A percentile compares a stretch with the other conserved stretches of the same genome.
Evolutionary conservation across 1,284 basidiomycete genomes (phyloP).

Genomic region (Gastroboletus turbinatus): DNA sequence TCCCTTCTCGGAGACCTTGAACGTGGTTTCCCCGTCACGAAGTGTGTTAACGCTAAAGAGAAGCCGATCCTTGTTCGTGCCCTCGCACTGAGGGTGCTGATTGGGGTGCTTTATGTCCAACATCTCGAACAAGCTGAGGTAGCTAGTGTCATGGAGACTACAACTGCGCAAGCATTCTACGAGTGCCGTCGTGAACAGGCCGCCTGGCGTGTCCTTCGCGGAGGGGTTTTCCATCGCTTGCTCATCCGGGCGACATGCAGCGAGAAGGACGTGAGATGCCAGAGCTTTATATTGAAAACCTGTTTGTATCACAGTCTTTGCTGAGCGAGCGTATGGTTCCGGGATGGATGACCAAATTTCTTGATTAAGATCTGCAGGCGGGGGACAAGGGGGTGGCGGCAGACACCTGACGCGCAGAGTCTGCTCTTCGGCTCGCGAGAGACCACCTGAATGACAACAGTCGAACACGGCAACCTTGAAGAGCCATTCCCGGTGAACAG

Average conservation of each 20-base stretch:
- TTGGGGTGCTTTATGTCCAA: slow-evolving; percentile 7
- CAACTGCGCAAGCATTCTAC: slow-evolving; percentile 14
- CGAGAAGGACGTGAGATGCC: slow-evolving; percentile 23
- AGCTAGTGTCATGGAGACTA: slow-evolving; percentile 19
- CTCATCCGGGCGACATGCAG: slow-evolving; percentile 22
- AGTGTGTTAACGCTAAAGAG: slow-evolving; percentile 26
- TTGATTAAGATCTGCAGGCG: slow-evolving; percentile 16
- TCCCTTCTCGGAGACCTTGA: slow-evolving; percentile 16
- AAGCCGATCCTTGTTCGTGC: slow-evolving; percentile 16
- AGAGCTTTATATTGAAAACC: slow-evolving; percentile 21
- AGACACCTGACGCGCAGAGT: slow-evolving; percentile 11
- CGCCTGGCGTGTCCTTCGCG: slow-evolving; percentile 8
- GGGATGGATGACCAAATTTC: slow-evolving; percentile 10
- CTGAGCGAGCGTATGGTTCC: slow-evolving; percentile 9
- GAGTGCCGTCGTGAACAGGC: slow-evolving; percentile 25
- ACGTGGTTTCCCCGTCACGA: slow-evolving; percentile 13
- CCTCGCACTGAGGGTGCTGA: slow-evolving; percentile 26
- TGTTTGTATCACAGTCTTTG: slow-evolving; percentile 1
- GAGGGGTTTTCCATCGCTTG: slow-evolving; percentile 12
- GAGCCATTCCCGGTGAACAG: neutral
- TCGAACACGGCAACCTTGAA: slow-evolving; percentile 19
- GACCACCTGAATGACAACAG: slow-evolving; percentile 26
- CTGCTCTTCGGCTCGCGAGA: slow-evolving; percentile 5
- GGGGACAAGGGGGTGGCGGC: slow-evolving; percentile 6
- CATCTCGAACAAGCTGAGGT: slow-evolving; percentile 12